These are phyloP conservation scores for Smallanthus sonchifolius DNA, from an alignment of 129 eudicot genomes.

Conservation along the genomic window DNA sequence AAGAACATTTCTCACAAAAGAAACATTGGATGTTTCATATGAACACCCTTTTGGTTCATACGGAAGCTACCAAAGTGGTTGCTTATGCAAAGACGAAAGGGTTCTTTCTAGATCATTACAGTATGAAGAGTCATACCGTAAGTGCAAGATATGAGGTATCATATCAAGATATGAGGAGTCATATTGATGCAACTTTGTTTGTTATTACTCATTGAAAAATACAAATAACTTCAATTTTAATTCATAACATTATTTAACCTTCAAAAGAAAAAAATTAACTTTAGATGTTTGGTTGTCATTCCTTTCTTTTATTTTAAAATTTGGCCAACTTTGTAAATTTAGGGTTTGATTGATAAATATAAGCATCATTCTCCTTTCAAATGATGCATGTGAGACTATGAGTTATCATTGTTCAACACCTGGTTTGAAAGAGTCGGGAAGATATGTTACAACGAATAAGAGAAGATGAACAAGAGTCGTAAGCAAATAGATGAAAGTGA, in stretches of 20 bases:
- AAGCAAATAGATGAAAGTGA: slow-evolving; percentile 17
- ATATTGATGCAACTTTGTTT: too few species aligned
- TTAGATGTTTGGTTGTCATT: neutral
- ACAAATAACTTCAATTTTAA: neutral
- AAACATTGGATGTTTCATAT: too few species aligned
- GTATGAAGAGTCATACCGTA: too few species aligned
- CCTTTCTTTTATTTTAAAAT: neutral
- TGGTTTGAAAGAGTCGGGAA: slow-evolving; percentile 1
- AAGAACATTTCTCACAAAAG: too few species aligned
- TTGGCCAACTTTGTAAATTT: too few species aligned
- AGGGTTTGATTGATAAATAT: neutral
- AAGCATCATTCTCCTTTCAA: neutral
- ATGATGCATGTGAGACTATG: neutral
- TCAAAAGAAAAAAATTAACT: too few species aligned
- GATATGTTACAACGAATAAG: slow-evolving; percentile 7
- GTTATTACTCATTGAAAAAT: neutral
- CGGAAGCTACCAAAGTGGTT: too few species aligned
- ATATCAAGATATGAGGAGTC: too few species aligned
- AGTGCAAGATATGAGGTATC: too few species aligned
- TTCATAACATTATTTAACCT: neutral
- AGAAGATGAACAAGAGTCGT: slow-evolving; percentile 18
- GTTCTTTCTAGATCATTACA: too few species aligned
- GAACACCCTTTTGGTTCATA: too few species aligned
- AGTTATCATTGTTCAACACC: neutral
- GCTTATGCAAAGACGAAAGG: too few species aligned